phyloP scores from a whole-genome alignment of 768 basidiomycete genomes.

The Candolleomyces efflorescens region DNA sequence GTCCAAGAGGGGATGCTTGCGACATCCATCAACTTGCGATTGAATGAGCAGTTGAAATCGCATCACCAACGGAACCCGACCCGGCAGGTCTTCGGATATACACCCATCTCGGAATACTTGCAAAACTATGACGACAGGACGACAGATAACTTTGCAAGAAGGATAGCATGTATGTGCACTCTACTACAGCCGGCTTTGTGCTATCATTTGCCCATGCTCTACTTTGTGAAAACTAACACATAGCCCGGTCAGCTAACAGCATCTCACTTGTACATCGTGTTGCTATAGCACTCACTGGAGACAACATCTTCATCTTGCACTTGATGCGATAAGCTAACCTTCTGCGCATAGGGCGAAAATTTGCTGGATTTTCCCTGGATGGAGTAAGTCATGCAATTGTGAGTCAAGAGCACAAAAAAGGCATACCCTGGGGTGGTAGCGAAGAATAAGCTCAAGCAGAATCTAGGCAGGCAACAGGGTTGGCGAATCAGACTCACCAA shows the following conservation, averaged over 20 bases:
- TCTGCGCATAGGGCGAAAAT: constrained; percentile 91
- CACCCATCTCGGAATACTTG: background rate
- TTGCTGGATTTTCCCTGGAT: constrained; percentile 87
- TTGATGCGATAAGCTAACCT: constrained; percentile 80
- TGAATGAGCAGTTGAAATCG: no score
- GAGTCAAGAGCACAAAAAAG: background rate
- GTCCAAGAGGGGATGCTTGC: no score
- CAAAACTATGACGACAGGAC: no score
- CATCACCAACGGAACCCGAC: no score
- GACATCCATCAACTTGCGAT: no score
- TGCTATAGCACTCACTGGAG: constrained; percentile 56
- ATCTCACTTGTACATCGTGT: no score
- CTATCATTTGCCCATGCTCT: background rate
- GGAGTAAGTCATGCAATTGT: constrained; percentile 2
- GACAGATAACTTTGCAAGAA: no score
- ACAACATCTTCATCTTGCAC: constrained; percentile 89
- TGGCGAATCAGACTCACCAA: constrained; percentile 51
- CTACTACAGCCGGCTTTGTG: no score
- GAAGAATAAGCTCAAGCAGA: background rate
- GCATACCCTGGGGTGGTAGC: constrained; percentile 5
- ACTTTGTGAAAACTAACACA: constrained; percentile 28
- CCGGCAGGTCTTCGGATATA: no score
- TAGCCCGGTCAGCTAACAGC: constrained; percentile 26
- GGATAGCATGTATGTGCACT: no score
- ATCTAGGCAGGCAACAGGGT: background rate